phyloP scores from a whole-genome alignment of 2,329 filamentous ascomycete species.

The Metarhizium humberi region DNA sequence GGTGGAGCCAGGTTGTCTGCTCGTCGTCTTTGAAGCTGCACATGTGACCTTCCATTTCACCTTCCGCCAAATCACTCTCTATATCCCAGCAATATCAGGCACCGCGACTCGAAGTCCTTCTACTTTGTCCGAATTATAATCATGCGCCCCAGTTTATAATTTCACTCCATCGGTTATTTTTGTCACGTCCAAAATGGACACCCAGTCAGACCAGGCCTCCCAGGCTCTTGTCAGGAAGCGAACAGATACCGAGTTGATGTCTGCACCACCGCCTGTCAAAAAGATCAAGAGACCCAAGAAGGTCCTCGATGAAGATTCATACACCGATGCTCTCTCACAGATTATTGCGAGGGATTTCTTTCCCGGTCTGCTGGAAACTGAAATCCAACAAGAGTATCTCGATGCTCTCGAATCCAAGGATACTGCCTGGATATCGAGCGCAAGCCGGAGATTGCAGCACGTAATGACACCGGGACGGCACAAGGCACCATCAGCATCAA shows the following conservation, averaged over 20 bases:
- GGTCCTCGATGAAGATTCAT: conserved; percentile 87
- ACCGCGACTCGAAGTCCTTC: background rate
- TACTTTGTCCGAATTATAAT: background rate
- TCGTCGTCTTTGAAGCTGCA: no score
- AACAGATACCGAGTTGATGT: conserved; percentile 66
- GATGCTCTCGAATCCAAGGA: conserved; percentile 84
- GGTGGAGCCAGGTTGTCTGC: no score
- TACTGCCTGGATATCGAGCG: conserved; percentile 75
- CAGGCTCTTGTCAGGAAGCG: conserved; percentile 57
- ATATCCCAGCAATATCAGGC: background rate
- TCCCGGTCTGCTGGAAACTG: conserved; percentile 75
- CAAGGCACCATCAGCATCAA: conserved; percentile 13
- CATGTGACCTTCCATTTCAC: no score
- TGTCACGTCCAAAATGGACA: conserved; percentile 21
- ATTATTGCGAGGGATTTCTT: conserved; percentile 98
- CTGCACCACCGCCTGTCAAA: conserved; percentile 74
- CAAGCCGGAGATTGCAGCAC: conserved; percentile 60
- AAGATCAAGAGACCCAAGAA: conserved; percentile 84
- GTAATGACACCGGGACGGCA: conserved; percentile 71
- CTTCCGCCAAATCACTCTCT: no score
- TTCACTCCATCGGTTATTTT: background rate
- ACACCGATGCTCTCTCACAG: conserved; percentile 80
- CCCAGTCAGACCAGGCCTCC: background rate
- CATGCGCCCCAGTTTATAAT: background rate
- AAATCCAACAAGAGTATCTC: conserved; percentile 85